Evolutionary conservation across 2,329 filamentous ascomycete genomes (phyloP).

Genomic region (Atkinsonella texensis): DNA sequence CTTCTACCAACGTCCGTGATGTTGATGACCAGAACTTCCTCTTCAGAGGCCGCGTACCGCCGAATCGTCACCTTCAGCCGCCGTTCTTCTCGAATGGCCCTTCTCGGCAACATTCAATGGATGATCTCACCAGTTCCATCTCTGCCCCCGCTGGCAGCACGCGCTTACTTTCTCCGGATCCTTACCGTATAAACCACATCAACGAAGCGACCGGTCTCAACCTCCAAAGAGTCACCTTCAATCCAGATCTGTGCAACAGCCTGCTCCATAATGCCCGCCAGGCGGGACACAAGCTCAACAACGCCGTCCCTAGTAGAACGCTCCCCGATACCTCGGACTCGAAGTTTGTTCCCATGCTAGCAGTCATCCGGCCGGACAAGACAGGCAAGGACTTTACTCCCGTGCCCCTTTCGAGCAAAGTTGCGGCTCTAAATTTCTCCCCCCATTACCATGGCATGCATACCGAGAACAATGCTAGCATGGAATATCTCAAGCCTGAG

Average conservation of each 20-base stretch:
- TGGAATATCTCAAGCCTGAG: slow-evolving; percentile 16
- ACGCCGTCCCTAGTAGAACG: background rate
- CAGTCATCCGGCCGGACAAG: slow-evolving; percentile 10
- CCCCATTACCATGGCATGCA: slow-evolving; percentile 25
- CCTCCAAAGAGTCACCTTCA: background rate
- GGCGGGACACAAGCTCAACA: background rate
- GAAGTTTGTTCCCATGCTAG: slow-evolving; percentile 13
- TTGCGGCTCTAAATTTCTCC: slow-evolving; percentile 16
- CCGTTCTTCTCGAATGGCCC: background rate
- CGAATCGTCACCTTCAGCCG: background rate
- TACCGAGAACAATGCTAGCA: slow-evolving; percentile 23
- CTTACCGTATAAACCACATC: background rate
- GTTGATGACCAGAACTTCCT: too few species aligned
- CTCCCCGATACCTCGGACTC: background rate
- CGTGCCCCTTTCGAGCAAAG: slow-evolving; percentile 2
- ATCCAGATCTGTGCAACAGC: background rate
- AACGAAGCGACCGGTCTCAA: background rate
- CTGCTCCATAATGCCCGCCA: background rate
- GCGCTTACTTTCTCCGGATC: background rate
- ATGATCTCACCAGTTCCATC: background rate
- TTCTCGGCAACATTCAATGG: slow-evolving; percentile 3
- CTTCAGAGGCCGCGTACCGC: background rate
- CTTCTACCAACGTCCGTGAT: background rate
- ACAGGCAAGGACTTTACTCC: slow-evolving; percentile 6
- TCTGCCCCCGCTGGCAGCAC: background rate